Conservation (phyloP, 495 filamentous ascomycete genomes). For the Sordaria brevicollis region DNA sequence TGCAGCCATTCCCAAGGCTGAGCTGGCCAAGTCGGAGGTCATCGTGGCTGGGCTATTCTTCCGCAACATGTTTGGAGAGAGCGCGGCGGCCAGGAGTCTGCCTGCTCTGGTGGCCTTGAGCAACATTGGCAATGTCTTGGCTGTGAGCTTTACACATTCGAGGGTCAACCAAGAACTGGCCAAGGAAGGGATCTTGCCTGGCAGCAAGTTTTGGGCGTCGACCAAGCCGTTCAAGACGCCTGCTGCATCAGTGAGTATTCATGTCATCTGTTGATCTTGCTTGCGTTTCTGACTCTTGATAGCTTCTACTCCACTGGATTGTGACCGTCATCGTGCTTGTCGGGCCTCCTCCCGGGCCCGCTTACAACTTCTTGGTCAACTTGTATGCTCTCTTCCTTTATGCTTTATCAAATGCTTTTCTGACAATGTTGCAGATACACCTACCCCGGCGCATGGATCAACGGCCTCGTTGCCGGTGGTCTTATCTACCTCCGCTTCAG, state of each 20-base stretch:
- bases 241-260: slow-evolving; percentile 29
- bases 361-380: slow-evolving; percentile 40
- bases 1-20: slow-evolving; percentile 30
- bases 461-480: slow-evolving; percentile 36
- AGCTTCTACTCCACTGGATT: slow-evolving; percentile 42
- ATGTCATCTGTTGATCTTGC: neutral
- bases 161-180: slow-evolving; percentile 62
- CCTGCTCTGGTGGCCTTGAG: slow-evolving; percentile 52
- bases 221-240: slow-evolving; percentile 25
- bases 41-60: slow-evolving; percentile 40
- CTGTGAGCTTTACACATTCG: slow-evolving; percentile 41
- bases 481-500: slow-evolving; percentile 38
- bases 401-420: neutral
- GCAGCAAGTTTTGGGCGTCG: slow-evolving; percentile 38
- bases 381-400: slow-evolving; percentile 14
- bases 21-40: slow-evolving; percentile 42
- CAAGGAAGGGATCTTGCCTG: slow-evolving; percentile 56
- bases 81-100: slow-evolving; percentile 32
- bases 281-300: neutral
- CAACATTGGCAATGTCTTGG: slow-evolving; percentile 49
- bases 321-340: slow-evolving; percentile 38
- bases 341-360: slow-evolving; percentile 35
- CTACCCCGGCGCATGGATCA: slow-evolving; percentile 45
- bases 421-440: slow-evolving; percentile 21
- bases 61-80: slow-evolving; percentile 32